A percentile compares a stretch with the other conserved stretches of the same genome.
Conservation (phyloP, 768 basidiomycete species). For the Auricularia sp. region DNA sequence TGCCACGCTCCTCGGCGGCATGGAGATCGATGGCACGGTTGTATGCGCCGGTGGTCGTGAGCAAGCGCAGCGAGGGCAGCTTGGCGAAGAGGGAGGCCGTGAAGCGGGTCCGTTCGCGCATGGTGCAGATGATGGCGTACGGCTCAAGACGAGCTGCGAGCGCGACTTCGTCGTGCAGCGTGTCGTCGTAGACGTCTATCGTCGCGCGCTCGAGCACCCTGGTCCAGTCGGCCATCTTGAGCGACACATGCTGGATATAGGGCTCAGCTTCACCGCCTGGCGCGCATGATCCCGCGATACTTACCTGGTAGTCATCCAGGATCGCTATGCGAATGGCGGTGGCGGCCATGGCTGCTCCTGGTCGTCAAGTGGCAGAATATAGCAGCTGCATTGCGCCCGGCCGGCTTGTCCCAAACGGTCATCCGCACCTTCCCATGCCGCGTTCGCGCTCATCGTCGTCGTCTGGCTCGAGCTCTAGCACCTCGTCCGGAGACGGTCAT, state of each 20-base stretch:
- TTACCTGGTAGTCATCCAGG: conserved; percentile 45
- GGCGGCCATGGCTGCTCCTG: too few relatives aligned
- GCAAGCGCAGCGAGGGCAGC: conserved; percentile 48
- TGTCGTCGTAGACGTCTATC: conserved; percentile 42
- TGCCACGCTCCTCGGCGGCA: conserved; percentile 37
- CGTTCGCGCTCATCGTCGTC: neutral
- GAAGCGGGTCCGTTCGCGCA: conserved; percentile 60
- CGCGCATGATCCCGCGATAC: too few relatives aligned
- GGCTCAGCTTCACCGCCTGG: too few relatives aligned
- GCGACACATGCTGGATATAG: conserved; percentile 28
- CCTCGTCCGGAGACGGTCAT: neutral
- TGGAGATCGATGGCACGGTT: conserved; percentile 44
- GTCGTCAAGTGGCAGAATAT: too few relatives aligned
- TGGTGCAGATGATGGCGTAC: conserved; percentile 50
- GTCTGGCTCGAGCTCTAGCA: neutral
- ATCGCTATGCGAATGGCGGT: conserved; percentile 33
- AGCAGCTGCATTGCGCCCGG: too few relatives aligned
- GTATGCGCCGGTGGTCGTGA: conserved; percentile 39
- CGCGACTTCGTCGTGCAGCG: conserved; percentile 38
- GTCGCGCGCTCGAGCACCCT: conserved; percentile 25
- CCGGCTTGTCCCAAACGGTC: too few relatives aligned
- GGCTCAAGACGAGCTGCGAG: conserved; percentile 38
- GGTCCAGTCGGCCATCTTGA: conserved; percentile 45
- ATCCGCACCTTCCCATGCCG: too few relatives aligned
- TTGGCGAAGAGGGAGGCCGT: conserved; percentile 35